These are phyloP conservation scores for Sporisorium reilianum DNA, from an alignment of 1,284 basidiomycete genomes.

Conservation along the genomic window DNA sequence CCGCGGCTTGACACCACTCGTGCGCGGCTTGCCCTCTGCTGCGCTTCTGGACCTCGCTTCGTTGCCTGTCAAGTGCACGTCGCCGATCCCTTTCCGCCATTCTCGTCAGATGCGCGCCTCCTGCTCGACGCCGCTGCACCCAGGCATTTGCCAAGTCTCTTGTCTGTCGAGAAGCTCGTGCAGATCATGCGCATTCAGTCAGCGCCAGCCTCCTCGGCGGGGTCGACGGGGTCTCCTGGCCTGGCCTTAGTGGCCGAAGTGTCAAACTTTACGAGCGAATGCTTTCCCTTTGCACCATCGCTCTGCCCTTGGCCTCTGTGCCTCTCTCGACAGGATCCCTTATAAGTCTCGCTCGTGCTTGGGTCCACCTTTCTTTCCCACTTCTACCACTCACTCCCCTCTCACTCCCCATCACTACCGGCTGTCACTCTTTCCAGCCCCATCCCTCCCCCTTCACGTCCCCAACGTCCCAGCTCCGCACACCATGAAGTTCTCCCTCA, in stretches of 20 bases:
- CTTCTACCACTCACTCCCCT: conserved; percentile 15
- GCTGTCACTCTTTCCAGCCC: conserved; percentile 50
- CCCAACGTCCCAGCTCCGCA: too few relatives aligned
- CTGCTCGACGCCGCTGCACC: not conserved
- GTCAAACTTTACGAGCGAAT: not conserved
- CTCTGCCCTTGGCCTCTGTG: not conserved
- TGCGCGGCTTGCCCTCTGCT: too few relatives aligned
- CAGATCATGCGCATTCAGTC: too few relatives aligned
- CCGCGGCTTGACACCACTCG: too few relatives aligned
- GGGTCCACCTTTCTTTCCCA: not conserved
- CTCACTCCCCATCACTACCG: conserved; percentile 8
- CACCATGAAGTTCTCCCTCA: conserved; percentile 38
- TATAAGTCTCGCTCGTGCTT: conserved; percentile 25
- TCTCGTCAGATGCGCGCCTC: conserved; percentile 1
- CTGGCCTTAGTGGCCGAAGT: not conserved
- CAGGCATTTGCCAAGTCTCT: conserved; percentile 1
- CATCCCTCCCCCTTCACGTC: not conserved
- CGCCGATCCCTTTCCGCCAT: conserved; percentile 4
- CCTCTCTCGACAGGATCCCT: not conserved
- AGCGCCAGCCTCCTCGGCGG: not conserved
- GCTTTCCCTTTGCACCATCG: not conserved
- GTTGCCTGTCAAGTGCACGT: not conserved
- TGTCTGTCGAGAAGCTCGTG: not conserved
- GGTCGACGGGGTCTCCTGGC: not conserved
- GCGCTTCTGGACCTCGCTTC: not conserved